These are phyloP conservation scores for Dillenia suffruticosa DNA, from an alignment of 164 flowering plant species.

Conservation along the genomic window DNA sequence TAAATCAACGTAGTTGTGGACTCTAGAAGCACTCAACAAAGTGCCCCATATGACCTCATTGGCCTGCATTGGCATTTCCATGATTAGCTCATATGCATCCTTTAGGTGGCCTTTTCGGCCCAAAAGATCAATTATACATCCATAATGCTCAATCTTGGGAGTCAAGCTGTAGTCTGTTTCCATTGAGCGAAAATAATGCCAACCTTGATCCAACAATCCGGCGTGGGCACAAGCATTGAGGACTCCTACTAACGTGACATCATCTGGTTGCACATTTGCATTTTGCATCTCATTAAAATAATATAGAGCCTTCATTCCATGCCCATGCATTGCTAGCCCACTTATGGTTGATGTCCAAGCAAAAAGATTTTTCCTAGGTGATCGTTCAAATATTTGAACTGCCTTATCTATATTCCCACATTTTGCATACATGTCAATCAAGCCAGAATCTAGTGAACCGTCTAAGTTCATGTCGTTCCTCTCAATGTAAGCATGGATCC, in stretches of 20 bases:
- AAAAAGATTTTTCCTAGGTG: slow-evolving; percentile 19
- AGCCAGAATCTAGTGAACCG: slow-evolving; percentile 17
- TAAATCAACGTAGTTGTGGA: slow-evolving; percentile 25
- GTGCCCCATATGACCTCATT: slow-evolving; percentile 29
- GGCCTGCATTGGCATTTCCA: slow-evolving; percentile 23
- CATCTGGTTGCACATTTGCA: slow-evolving; percentile 17
- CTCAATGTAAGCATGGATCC: slow-evolving; percentile 27
- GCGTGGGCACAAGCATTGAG: slow-evolving; percentile 29
- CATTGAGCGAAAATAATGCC: slow-evolving; percentile 14
- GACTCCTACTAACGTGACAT: slow-evolving; percentile 21
- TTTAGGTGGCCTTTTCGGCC: slow-evolving; percentile 20
- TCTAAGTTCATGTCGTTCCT: slow-evolving; percentile 20
- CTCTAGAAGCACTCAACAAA: slow-evolving; percentile 28
- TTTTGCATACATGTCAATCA: slow-evolving; percentile 29
- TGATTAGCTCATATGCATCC: slow-evolving; percentile 22
- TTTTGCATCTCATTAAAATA: slow-evolving; percentile 18
- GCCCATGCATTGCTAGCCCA: slow-evolving; percentile 28
- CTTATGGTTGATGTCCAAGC: slow-evolving; percentile 28
- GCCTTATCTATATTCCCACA: slow-evolving; percentile 29
- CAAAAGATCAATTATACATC: slow-evolving; percentile 29
- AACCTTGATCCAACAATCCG: slow-evolving; percentile 26
- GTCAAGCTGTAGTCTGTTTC: slow-evolving; percentile 7
- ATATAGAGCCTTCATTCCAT: slow-evolving; percentile 13
- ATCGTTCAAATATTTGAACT: slow-evolving; percentile 23
- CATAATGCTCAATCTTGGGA: slow-evolving; percentile 27